Evolutionary conservation across 2,329 filamentous ascomycete genomes (phyloP).

Genomic region (Emergomyces pasteurianus): DNA sequence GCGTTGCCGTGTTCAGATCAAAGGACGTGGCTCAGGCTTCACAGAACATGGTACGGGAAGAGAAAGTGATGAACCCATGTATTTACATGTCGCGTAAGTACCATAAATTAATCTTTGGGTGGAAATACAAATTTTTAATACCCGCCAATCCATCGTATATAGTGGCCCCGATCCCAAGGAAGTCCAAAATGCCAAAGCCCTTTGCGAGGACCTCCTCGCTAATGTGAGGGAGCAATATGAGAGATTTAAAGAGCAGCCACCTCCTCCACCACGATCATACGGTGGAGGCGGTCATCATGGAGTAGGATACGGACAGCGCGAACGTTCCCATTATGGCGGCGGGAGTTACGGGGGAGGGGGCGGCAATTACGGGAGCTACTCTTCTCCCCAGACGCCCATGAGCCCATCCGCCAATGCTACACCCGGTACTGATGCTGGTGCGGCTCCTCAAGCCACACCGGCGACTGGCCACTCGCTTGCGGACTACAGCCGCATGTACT

Average conservation of each 20-base stretch:
- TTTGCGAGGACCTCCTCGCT: constrained; percentile 75
- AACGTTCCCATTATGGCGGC: constrained; percentile 33
- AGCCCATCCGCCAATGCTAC: constrained; percentile 33
- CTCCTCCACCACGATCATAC: constrained; percentile 53
- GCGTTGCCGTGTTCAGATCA: constrained; percentile 92
- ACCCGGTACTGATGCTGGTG: constrained; percentile 18
- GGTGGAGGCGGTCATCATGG: constrained; percentile 29
- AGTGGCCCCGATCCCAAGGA: constrained; percentile 80
- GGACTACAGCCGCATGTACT: constrained; percentile 72
- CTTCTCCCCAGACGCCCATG: constrained; percentile 33
- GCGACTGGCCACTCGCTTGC: constrained; percentile 17
- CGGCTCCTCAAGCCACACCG: constrained; percentile 13
- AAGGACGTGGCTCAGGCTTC: constrained; percentile 89
- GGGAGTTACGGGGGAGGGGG: constrained; percentile 19
- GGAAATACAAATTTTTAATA: neutral
- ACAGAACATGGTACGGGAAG: constrained; percentile 76
- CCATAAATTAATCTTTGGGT: neutral
- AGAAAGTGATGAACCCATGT: constrained; percentile 95
- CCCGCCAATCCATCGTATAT: constrained; percentile 24
- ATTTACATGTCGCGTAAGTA: constrained; percentile 81
- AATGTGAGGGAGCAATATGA: constrained; percentile 88
- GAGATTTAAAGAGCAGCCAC: constrained; percentile 66
- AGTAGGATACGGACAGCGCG: constrained; percentile 43
- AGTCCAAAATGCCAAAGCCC: constrained; percentile 74
- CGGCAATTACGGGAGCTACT: constrained; percentile 32